Percentiles rank a stretch among this genome's conserved stretches.
phyloP scores from a whole-genome alignment of 2,329 filamentous ascomycete genomes.

The Alternaria rosae region DNA sequence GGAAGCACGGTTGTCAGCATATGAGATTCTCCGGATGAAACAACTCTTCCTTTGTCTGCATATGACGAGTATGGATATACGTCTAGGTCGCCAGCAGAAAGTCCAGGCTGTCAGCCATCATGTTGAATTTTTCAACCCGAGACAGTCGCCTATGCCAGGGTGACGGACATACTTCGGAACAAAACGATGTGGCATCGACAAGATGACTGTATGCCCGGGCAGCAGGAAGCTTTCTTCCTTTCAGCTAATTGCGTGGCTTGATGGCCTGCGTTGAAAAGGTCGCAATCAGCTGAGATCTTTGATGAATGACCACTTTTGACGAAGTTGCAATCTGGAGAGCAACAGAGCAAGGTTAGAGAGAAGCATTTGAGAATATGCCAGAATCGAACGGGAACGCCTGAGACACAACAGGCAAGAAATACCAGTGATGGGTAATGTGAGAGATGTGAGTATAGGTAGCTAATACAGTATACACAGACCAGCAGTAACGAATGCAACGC shows the following conservation, averaged over 20 bases:
- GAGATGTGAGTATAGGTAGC: neutral
- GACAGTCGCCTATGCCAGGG: neutral
- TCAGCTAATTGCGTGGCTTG: neutral
- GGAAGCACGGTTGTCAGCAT: neutral
- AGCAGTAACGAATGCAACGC: constrained; percentile 3
- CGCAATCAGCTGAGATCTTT: neutral
- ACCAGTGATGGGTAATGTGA: neutral
- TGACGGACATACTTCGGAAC: neutral
- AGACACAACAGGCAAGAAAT: neutral
- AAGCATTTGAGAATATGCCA: neutral
- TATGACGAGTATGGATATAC: neutral
- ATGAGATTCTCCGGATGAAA: neutral
- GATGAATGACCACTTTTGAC: fast-evolving
- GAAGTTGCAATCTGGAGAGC: neutral
- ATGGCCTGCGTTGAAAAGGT: neutral
- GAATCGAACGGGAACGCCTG: fast-evolving
- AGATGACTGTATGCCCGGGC: neutral
- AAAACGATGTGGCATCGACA: neutral
- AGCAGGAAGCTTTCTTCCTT: neutral
- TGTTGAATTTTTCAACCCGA: neutral
- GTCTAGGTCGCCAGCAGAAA: neutral
- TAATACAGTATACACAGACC: neutral
- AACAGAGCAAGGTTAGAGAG: neutral
- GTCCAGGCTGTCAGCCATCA: neutral
- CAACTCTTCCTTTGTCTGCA: neutral